Conservation (phyloP, 192 early-diverging fungal genomes). For the Backusella liffmaniae region DNA sequence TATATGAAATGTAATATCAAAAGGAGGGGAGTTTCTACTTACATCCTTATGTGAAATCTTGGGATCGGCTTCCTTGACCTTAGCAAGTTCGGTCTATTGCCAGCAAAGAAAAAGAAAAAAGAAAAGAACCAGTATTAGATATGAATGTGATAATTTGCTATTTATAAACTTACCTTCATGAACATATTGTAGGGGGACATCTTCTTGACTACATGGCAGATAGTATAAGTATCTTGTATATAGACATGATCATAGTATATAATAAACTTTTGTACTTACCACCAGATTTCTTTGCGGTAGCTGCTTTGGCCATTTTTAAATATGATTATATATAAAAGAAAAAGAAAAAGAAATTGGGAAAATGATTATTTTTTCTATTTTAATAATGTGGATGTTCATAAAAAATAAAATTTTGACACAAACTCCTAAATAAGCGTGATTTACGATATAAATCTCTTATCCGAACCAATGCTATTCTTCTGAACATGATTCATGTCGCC, state of each 20-base stretch:
- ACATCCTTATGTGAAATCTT: conserved; percentile 27
- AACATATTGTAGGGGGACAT: conserved; percentile 27
- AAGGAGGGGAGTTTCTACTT: background rate
- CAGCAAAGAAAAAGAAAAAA: no score
- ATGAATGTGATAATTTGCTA: background rate
- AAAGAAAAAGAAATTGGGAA: conserved; percentile 12
- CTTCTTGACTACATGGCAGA: conserved; percentile 12
- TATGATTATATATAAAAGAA: conserved; percentile 1
- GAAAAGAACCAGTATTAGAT: background rate
- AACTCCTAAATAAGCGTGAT: conserved; percentile 7
- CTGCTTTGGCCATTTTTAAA: conserved; percentile 24
- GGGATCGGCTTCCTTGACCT: conserved; percentile 24
- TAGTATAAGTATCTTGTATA: background rate
- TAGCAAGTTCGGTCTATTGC: conserved; percentile 28
- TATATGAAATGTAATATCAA: background rate
- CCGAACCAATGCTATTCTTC: background rate
- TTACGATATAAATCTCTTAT: background rate
- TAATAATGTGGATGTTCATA: background rate
- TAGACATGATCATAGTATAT: background rate
- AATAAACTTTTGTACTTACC: conserved; percentile 6
- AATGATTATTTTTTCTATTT: conserved; percentile 10
- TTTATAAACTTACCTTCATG: conserved; percentile 20
- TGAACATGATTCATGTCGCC: background rate
- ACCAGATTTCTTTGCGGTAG: conserved; percentile 21
- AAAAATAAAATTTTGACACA: background rate